Conservation (phyloP, 495 filamentous ascomycete species). For the Xylaria castorea region DNA sequence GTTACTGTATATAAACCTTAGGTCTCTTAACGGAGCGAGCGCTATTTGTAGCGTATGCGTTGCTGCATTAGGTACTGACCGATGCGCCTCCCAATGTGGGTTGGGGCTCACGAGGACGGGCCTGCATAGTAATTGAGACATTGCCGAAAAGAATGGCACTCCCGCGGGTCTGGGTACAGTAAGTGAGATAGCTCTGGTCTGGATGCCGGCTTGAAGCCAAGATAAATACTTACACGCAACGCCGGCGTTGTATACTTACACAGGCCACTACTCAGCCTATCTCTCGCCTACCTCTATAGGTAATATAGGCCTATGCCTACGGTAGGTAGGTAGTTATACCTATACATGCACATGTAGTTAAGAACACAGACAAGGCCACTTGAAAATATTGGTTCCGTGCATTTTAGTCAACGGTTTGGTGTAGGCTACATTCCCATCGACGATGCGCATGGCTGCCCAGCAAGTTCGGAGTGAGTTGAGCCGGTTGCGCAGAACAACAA, state of each 20-base stretch:
- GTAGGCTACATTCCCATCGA: background rate
- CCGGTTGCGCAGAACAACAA: background rate
- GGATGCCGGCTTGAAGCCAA: background rate
- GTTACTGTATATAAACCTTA: background rate
- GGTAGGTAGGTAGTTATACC: no score
- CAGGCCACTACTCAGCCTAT: no score
- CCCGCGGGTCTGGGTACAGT: background rate
- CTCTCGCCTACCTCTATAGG: no score
- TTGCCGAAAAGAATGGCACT: background rate
- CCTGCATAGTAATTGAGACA: constrained; percentile 1
- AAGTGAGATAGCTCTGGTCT: constrained; percentile 1
- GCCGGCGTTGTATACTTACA: no score
- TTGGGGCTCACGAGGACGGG: constrained; percentile 3
- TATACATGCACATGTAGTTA: background rate
- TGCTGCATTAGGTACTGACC: background rate
- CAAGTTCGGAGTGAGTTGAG: background rate
- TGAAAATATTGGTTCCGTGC: background rate
- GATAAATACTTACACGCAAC: no score
- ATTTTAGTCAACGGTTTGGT: background rate
- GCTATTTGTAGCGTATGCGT: background rate
- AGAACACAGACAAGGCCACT: background rate
- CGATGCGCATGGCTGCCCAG: background rate
- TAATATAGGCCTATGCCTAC: no score
- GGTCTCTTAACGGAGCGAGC: background rate
- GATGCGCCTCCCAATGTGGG: background rate